Evolutionary conservation across 352 stramenopile species (phyloP).

Genomic region (Halophytophthora polymorphica): DNA sequence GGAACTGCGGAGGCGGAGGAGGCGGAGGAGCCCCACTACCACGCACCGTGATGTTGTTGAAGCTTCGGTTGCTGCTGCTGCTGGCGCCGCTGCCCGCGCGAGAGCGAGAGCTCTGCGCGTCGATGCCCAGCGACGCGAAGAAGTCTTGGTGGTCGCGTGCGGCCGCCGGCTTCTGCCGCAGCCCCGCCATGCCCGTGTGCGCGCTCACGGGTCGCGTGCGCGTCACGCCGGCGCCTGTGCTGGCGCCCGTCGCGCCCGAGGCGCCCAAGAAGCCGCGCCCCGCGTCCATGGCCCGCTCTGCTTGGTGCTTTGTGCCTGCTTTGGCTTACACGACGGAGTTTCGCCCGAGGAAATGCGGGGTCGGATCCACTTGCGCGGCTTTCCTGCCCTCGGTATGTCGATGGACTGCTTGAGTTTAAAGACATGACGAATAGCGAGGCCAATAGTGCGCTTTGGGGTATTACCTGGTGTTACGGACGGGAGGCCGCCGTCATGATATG

Average conservation of each 20-base stretch:
- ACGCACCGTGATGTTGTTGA: constrained; percentile 26
- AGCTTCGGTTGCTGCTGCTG: constrained; percentile 32
- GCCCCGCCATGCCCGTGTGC: constrained; percentile 24
- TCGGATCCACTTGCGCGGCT: not conserved
- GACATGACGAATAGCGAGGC: too few species aligned
- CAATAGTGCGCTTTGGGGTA: too few species aligned
- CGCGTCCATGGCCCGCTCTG: constrained; percentile 24
- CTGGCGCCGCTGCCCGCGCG: constrained; percentile 21
- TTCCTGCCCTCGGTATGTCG: too few species aligned
- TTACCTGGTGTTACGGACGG: too few species aligned
- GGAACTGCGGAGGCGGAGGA: not conserved
- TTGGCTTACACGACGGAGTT: constrained; percentile 27
- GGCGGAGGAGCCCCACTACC: not conserved
- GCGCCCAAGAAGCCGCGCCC: constrained; percentile 27
- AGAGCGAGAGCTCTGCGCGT: constrained; percentile 14
- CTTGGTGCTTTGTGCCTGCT: not conserved
- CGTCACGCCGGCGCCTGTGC: constrained; percentile 6
- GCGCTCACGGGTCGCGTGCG: constrained; percentile 46
- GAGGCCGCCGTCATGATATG: too few species aligned
- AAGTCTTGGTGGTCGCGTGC: constrained; percentile 40
- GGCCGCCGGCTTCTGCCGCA: constrained; percentile 57
- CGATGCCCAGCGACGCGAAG: constrained; percentile 52
- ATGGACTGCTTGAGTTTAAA: too few species aligned
- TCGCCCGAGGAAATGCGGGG: constrained; percentile 5
- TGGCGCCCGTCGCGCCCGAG: not conserved